These are phyloP conservation scores for Phialocephala subalpina DNA, from an alignment of 2,329 filamentous ascomycete genomes.

Conservation along the genomic window DNA sequence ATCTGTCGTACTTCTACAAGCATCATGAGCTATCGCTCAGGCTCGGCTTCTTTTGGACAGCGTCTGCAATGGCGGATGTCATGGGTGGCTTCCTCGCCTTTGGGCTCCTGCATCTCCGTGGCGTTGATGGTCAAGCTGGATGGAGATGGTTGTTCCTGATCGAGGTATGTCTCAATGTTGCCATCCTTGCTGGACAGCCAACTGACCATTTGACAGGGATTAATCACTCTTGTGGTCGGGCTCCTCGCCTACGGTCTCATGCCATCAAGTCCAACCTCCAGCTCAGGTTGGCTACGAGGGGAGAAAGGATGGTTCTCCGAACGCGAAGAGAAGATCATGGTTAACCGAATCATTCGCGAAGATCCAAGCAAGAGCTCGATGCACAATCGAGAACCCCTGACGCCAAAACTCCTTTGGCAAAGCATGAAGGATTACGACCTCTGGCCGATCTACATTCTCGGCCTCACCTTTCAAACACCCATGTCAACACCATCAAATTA, in stretches of 20 bases:
- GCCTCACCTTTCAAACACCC: constrained; percentile 60
- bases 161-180: constrained; percentile 37
- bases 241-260: constrained; percentile 35
- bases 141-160: constrained; percentile 51
- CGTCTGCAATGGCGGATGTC: constrained; percentile 34
- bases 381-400: constrained; percentile 59
- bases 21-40: constrained; percentile 38
- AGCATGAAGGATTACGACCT: constrained; percentile 60
- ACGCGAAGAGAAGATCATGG: constrained; percentile 67
- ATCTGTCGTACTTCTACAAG: constrained; percentile 41
- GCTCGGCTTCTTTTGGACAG: constrained; percentile 39
- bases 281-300: constrained; percentile 61
- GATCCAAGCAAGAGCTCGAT: constrained; percentile 58
- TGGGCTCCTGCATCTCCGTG: constrained; percentile 38
- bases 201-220: constrained; percentile 27
- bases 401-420: constrained; percentile 52
- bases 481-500: constrained; percentile 57
- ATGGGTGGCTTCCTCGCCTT: constrained; percentile 38
- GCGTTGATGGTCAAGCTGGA: constrained; percentile 32
- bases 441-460: constrained; percentile 57
- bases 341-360: constrained; percentile 62
- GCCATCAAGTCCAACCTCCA: constrained; percentile 36
- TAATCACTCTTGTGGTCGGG: constrained; percentile 36
- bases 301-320: constrained; percentile 68
- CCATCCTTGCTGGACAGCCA: not conserved